Conservation (phyloP, 108 stramenopile species). For the Cyclotella sp. region DNA sequence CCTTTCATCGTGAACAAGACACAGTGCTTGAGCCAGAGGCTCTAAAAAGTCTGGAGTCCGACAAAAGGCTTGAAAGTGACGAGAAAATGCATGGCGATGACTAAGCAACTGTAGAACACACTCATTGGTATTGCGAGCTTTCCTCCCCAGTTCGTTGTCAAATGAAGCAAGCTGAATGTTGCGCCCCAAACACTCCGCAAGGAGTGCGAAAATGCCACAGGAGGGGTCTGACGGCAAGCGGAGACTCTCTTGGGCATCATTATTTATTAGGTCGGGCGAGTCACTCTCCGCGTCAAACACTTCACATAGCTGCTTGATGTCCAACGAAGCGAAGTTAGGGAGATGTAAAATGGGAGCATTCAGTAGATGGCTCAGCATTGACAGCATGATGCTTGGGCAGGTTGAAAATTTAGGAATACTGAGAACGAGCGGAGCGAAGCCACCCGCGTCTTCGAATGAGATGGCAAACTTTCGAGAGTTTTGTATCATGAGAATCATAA, state of each 20-base stretch:
- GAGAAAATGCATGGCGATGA: slow-evolving; percentile 77
- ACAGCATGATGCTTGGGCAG: slow-evolving; percentile 77
- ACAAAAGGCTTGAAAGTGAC: slow-evolving; percentile 85
- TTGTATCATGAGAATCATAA: slow-evolving; percentile 91
- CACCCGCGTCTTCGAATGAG: slow-evolving; percentile 80
- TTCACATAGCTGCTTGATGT: slow-evolving; percentile 78
- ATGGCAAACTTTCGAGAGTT: slow-evolving; percentile 75
- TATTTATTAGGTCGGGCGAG: slow-evolving; percentile 49
- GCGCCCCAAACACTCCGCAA: slow-evolving; percentile 88
- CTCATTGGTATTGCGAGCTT: slow-evolving; percentile 80
- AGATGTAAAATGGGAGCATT: slow-evolving; percentile 83
- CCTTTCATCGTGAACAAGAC: slow-evolving; percentile 76
- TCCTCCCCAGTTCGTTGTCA: slow-evolving; percentile 66
- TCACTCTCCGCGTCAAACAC: slow-evolving; percentile 82
- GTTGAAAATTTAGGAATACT: slow-evolving; percentile 89
- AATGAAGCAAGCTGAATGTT: slow-evolving; percentile 83
- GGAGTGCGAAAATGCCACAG: slow-evolving; percentile 82
- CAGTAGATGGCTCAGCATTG: slow-evolving; percentile 83
- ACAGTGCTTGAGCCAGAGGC: slow-evolving; percentile 85
- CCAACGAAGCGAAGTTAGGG: slow-evolving; percentile 73
- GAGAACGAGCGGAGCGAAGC: slow-evolving; percentile 84
- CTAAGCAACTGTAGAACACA: slow-evolving; percentile 80
- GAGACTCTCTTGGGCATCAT: slow-evolving; percentile 29
- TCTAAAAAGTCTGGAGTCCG: slow-evolving; percentile 77
- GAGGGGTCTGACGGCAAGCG: slow-evolving; percentile 69